Base-by-base conservation (phyloP, 768 basidiomycete species). In the Strobilomyces dryophilus region DNA sequence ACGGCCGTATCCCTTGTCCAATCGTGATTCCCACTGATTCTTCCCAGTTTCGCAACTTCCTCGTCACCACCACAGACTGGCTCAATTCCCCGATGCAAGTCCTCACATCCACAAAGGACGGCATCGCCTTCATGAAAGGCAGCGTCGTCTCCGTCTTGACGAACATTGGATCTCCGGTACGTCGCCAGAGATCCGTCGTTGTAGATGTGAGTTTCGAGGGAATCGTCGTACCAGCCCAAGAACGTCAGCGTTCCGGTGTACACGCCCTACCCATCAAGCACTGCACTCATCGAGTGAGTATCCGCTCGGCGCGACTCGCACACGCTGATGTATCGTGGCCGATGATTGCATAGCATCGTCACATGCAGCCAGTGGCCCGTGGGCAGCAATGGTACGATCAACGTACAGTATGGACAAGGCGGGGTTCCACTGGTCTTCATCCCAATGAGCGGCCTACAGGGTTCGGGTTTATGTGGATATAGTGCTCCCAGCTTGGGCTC, bases 161-260 rank as follows among this genome's bases (percentile, higher is more conserved):
- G 21, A 87, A 84, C 68, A 80, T 89, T 54, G 89, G 87, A 31
- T 86, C 85, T 50, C 85, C 86, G 20, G 86, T 87, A 63, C 39
- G 54, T 37, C 41, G 56, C 7, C 15, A 14, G 39, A 14, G 37
- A 45, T 43, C 39, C 21, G 12, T 35, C 41, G 37, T 20, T 36
- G 8, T 26, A 29, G 18, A 24, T n/a, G 21, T 7, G 27, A 39
- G 8, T 39, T 40, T 20, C 48, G 42, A 53, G 15, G 2, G 6
- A 9, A 18, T 51, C n/a, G 26, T 61, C 48, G 4, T 4, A 2
- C 20, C 59, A 84, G 84, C 81, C 84, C 4, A 73, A 75, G 57
- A 83, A 84, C 60, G 70, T 74, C 21, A 82, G 76, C 57, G 74
- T 83, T 47, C 73, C 80, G 4, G 82, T 82, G n/a, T 74, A 78